Conservation (phyloP, 2,329 filamentous ascomycete species). For the Talaromyces piceae region DNA sequence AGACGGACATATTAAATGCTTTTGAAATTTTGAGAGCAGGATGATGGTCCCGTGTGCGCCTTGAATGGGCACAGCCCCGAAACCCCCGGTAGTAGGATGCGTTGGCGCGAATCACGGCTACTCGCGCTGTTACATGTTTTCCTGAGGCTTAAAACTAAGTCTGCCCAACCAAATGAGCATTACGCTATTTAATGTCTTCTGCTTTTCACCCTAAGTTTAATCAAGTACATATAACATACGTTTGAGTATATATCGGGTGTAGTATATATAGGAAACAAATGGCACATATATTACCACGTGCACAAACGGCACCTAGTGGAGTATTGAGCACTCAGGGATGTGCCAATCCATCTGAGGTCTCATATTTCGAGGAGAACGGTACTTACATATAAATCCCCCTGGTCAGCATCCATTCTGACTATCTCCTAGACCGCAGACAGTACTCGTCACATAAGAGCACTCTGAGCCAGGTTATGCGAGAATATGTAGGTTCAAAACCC, state of each 20-base stretch:
- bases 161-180: background rate
- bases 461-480: background rate
- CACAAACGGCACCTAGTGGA: background rate
- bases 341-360: background rate
- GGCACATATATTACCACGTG: background rate
- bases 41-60: too few species aligned
- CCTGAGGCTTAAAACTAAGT: background rate
- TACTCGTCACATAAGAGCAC: background rate
- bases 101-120: background rate
- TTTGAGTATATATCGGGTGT: background rate
- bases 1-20: too few species aligned
- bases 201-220: background rate
- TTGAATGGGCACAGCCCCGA: background rate
- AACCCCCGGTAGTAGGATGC: too few species aligned
- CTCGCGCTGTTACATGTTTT: background rate
- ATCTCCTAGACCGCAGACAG: background rate
- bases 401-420: too few species aligned
- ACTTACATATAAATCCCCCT: too few species aligned
- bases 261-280: background rate
- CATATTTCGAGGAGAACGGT: constrained; percentile 6
- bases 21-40: too few species aligned
- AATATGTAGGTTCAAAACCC: constrained; percentile 4
- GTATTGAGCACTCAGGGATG: background rate
- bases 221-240: background rate
- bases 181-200: background rate